Conservation (phyloP, 2,329 filamentous ascomycete genomes). For the Amylocarpus encephaloides region DNA sequence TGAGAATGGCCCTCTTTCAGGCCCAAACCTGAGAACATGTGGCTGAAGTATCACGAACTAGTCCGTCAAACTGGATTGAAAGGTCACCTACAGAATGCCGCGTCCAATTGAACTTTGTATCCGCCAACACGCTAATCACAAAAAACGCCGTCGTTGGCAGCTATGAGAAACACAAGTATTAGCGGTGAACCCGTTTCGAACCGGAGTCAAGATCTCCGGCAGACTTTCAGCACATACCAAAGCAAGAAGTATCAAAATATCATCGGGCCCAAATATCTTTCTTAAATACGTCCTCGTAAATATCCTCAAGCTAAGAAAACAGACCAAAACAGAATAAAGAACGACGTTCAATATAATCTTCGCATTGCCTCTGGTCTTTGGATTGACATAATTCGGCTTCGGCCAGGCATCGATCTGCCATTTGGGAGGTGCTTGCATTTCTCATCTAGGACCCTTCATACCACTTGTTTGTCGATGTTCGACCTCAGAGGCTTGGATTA, state of each 20-base stretch:
- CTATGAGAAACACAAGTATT: constrained; percentile 9
- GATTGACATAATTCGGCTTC: constrained; percentile 40
- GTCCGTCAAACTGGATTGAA: background rate
- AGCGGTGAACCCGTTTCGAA: background rate
- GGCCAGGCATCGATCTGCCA: constrained; percentile 29
- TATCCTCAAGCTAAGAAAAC: constrained; percentile 39
- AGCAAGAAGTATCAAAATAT: constrained; percentile 39
- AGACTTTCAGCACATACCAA: constrained; percentile 25
- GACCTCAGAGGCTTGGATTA: no score
- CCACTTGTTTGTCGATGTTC: no score
- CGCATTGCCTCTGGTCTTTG: constrained; percentile 37
- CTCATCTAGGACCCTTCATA: background rate
- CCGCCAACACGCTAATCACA: constrained; percentile 32
- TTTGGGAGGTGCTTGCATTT: constrained; percentile 21
- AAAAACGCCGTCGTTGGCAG: constrained; percentile 35
- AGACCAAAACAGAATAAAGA: constrained; percentile 34
- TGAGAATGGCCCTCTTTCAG: no score
- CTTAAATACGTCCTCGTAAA: constrained; percentile 40
- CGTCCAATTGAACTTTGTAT: constrained; percentile 33
- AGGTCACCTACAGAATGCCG: constrained; percentile 28
- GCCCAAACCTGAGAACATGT: no score
- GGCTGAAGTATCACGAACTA: background rate
- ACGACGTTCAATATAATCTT: constrained; percentile 39
- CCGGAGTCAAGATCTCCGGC: background rate
- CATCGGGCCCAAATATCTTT: constrained; percentile 41